Percentiles rank a stretch among this genome's conserved stretches.
These are phyloP conservation scores for Przewalskia tangutica DNA, from an alignment of 257 asterid species.

Conservation along the genomic window DNA sequence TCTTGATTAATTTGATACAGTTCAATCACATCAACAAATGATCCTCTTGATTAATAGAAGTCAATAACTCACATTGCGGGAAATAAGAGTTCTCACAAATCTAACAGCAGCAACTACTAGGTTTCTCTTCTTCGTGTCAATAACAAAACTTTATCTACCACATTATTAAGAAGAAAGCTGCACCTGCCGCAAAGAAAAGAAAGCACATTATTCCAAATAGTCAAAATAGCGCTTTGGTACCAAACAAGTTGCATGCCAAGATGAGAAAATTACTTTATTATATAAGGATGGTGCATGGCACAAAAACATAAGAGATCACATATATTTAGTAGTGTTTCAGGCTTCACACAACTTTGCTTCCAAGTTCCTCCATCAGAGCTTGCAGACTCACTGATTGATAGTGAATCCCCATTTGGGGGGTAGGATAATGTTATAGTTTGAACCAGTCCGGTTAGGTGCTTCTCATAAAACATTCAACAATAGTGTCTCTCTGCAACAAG, in stretches of 20 bases:
- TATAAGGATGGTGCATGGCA: constrained; percentile 79
- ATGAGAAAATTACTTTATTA: constrained; percentile 61
- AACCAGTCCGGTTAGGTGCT: constrained; percentile 69
- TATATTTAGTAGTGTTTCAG: constrained; percentile 74
- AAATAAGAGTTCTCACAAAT: constrained; percentile 70
- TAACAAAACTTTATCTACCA: constrained; percentile 69
- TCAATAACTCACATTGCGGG: constrained; percentile 72
- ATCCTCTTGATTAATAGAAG: background rate
- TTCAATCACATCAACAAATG: background rate
- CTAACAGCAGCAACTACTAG: constrained; percentile 89
- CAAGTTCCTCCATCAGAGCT: constrained; percentile 34
- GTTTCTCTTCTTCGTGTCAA: constrained; percentile 81
- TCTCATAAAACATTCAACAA: constrained; percentile 85
- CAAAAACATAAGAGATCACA: constrained; percentile 96
- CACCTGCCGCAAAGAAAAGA: constrained; percentile 43
- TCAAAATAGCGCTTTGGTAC: background rate
- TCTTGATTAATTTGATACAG: background rate
- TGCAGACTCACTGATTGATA: constrained; percentile 28
- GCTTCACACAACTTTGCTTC: constrained; percentile 47
- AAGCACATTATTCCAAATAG: background rate
- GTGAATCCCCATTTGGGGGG: constrained; percentile 18
- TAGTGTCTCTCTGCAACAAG: constrained; percentile 67
- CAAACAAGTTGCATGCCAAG: background rate
- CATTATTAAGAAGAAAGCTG: constrained; percentile 77
- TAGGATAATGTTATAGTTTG: constrained; percentile 72